Percentiles rank a stretch among this genome's conserved stretches.
Conservation (phyloP, 2,329 filamentous ascomycete species). For the Curvularia hawaiiensis region DNA sequence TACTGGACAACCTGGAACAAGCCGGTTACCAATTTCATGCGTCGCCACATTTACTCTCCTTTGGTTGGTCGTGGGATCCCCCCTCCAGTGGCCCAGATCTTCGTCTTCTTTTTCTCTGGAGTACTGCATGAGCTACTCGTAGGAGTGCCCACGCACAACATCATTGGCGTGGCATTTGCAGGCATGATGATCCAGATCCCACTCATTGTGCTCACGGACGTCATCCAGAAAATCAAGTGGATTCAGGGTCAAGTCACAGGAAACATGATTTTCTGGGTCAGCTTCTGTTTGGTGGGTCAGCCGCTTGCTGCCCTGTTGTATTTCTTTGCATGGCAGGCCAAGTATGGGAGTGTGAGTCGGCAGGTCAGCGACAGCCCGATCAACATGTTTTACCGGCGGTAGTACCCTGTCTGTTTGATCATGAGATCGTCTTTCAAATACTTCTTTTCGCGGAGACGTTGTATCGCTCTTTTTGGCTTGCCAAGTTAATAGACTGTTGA, state of each 20-base stretch:
- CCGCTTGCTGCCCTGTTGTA: constrained; percentile 91
- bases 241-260: constrained; percentile 79
- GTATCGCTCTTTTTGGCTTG: not conserved
- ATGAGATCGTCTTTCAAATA: not conserved
- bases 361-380: constrained; percentile 33
- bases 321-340: constrained; percentile 98
- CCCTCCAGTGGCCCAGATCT: constrained; percentile 70
- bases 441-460: not conserved
- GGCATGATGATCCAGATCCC: constrained; percentile 96
- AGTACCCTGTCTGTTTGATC: not conserved
- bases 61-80: constrained; percentile 84
- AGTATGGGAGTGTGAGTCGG: constrained; percentile 81
- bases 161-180: constrained; percentile 88
- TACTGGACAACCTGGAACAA: constrained; percentile 99
- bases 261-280: constrained; percentile 95
- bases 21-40: constrained; percentile 96
- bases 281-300: constrained; percentile 94
- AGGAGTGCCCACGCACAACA: constrained; percentile 91
- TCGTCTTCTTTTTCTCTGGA: constrained; percentile 88
- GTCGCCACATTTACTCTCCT: constrained; percentile 88
- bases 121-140: constrained; percentile 91
- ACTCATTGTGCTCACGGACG: constrained; percentile 79
- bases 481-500: not conserved
- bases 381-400: constrained; percentile 29
- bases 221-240: constrained; percentile 78